Evolutionary conservation across 1,284 basidiomycete species (phyloP).

Genomic region (Marasmius fiardii): DNA sequence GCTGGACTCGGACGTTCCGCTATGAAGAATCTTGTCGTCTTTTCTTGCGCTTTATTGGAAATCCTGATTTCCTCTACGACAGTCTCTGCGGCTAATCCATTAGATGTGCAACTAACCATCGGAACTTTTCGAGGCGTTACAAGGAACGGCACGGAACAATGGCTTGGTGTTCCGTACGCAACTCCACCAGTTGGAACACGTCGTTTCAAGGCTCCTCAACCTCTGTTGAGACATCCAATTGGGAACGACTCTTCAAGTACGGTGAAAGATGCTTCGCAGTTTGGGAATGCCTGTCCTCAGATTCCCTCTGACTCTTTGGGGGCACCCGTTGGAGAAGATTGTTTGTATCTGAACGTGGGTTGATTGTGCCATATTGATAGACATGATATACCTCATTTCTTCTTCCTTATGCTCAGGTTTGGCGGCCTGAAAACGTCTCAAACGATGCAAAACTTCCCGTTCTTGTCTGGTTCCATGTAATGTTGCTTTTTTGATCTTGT

Average conservation of each 20-base stretch:
- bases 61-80: background rate
- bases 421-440: conserved; percentile 34
- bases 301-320: conserved; percentile 34
- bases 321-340: conserved; percentile 51
- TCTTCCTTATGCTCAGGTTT: conserved; percentile 30
- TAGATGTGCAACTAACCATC: conserved; percentile 36
- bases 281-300: conserved; percentile 60
- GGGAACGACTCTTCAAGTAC: conserved; percentile 17
- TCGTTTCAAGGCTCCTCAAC: conserved; percentile 58
- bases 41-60: too few relatives aligned
- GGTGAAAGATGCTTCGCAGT: conserved; percentile 42
- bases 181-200: conserved; percentile 51
- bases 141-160: conserved; percentile 43
- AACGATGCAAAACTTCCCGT: conserved; percentile 39
- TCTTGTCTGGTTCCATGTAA: conserved; percentile 51
- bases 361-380: background rate
- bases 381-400: background rate
- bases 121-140: conserved; percentile 46
- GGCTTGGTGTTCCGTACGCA: conserved; percentile 69
- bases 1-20: too few relatives aligned
- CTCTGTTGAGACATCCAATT: conserved; percentile 31
- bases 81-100: conserved; percentile 9
- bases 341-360: conserved; percentile 50
- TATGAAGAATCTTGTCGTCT: too few relatives aligned
- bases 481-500: conserved; percentile 13